Base-by-base conservation (phyloP, 2,329 filamentous ascomycete genomes). In the Aspergillus awamori region DNA sequence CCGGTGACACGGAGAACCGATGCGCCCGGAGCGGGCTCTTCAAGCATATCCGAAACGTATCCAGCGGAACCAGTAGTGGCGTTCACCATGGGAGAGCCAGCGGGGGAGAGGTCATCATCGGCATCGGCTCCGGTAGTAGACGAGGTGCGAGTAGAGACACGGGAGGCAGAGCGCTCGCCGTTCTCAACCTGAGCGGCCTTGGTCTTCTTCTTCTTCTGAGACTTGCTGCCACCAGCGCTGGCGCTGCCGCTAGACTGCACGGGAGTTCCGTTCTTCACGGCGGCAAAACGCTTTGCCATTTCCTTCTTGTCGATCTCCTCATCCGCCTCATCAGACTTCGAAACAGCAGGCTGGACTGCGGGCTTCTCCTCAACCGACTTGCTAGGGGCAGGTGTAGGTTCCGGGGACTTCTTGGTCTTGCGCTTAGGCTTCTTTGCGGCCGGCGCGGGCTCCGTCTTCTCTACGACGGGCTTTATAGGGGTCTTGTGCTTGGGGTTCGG, bases 21-120 rank as follows among this genome's bases (percentile, higher is more conserved):
- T 24, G 92, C 90, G 57, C 87, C 89, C 41, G 87, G 75, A 2
- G 86, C 77, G 47, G 86, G 79, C 53, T 89, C 82, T 78, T 96
- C 93, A 15, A 98, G 87, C 94, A 98, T 98, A 78, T 97, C 94
- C 58, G 90, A 90, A 60, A 97, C 87, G 73, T 91, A 91, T 58
- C 85, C 87, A 62, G 85, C 83, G 28, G 73, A 70, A 22, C 74
- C 64, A 20, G 71, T 66, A 47, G 72, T 74, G 39, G 80, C 76
- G 43, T 75, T 76, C 53, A 82, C 79, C 54, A 86, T 81, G 33
- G 92, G 90, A 10, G 91, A 93, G 48, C 82, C 82, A 60, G 84
- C 82, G 7, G 89, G 83, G 3, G 92, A 93, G 69, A 89, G 81
- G 70, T 96, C 92, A 70, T 96, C 91, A 70, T 95, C 92, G 13